Percentiles rank a stretch among this genome's conserved stretches.
phyloP scores from a whole-genome alignment of 371 early-diverging fungal genomes.

The Mortierella sp. region DNA sequence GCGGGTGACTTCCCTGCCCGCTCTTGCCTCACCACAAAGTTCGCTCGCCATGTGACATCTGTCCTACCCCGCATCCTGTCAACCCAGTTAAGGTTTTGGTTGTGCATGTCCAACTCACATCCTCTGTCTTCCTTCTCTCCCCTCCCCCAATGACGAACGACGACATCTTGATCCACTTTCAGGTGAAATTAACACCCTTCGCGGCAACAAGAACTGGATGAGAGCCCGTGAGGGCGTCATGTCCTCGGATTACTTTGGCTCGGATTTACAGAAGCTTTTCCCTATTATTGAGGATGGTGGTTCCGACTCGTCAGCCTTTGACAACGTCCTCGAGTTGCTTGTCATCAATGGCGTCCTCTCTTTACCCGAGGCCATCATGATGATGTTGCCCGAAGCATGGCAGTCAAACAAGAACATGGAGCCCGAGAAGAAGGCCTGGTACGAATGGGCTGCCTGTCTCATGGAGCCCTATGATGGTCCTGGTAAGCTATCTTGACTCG shows the following conservation, averaged over 20 bases:
- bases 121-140: no score
- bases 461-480: constrained; percentile 99
- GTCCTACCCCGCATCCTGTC: no score
- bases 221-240: constrained; percentile 96
- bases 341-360: constrained; percentile 90
- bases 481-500: constrained; percentile 14
- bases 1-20: no score
- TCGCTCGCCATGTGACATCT: no score
- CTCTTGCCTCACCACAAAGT: no score
- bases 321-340: constrained; percentile 94
- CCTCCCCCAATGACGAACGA: no score
- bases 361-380: constrained; percentile 95
- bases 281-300: constrained; percentile 97
- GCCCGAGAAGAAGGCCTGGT: constrained; percentile 90
- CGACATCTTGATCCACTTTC: neutral
- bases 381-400: constrained; percentile 99
- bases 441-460: constrained; percentile 94
- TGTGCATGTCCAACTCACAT: no score
- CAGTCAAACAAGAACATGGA: constrained; percentile 88
- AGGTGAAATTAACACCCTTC: constrained; percentile 94
- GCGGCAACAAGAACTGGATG: constrained; percentile 99
- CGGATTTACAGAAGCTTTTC: constrained; percentile 83
- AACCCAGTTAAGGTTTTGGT: no score
- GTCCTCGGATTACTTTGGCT: constrained; percentile 81
- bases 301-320: constrained; percentile 97